These are phyloP conservation scores for Crithidia brevicula DNA, from an alignment of 208 protist genomes.

Conservation along the genomic window DNA sequence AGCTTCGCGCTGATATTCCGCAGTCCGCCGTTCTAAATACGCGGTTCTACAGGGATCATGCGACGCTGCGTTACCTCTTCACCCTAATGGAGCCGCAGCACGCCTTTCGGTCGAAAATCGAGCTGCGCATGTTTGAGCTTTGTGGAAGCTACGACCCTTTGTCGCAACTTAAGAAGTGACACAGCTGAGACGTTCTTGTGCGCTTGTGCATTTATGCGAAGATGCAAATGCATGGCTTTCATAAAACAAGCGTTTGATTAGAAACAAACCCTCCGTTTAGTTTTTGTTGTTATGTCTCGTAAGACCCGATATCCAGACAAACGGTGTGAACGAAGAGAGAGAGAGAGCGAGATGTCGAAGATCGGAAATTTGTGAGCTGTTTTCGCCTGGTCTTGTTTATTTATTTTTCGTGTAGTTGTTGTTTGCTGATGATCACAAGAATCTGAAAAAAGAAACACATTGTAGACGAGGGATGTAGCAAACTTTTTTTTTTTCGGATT, in stretches of 20 bases:
- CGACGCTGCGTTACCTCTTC: constrained; percentile 81
- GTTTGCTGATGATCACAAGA: background rate
- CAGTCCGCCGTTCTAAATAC: constrained; percentile 74
- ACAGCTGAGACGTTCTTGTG: background rate
- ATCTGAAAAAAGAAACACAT: no score
- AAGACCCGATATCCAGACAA: no score
- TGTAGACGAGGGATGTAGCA: no score
- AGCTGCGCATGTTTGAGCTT: constrained; percentile 71
- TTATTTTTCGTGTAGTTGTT: no score
- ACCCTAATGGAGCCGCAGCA: constrained; percentile 87
- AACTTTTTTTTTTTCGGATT: no score
- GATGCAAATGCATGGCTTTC: no score
- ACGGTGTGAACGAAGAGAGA: no score
- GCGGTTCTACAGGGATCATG: constrained; percentile 77
- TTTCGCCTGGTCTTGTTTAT: background rate
- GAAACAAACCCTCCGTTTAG: no score
- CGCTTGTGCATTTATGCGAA: background rate
- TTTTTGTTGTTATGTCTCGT: no score
- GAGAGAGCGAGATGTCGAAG: no score
- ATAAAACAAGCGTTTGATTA: no score
- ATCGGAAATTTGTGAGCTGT: no score
- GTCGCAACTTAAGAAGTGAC: background rate
- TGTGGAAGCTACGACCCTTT: constrained; percentile 62
- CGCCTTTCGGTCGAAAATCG: constrained; percentile 62
- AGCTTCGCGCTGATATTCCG: constrained; percentile 87